phyloP scores from a whole-genome alignment of 345 rosid species.

The Orychophragmus violaceus region DNA sequence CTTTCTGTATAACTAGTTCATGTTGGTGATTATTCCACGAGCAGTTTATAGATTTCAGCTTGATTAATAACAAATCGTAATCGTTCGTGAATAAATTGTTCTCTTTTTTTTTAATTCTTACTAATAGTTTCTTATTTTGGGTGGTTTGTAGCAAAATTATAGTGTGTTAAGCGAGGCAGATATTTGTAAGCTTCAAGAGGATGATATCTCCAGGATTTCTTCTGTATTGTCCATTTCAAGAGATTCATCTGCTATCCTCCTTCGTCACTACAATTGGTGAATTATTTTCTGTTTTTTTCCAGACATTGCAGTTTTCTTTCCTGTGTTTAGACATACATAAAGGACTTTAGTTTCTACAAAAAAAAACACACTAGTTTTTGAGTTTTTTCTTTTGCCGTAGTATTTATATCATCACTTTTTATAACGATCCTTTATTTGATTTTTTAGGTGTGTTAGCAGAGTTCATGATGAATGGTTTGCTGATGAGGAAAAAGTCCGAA shows the following conservation, averaged over 20 bases:
- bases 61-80: background rate
- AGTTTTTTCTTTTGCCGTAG: background rate
- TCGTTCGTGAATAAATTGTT: background rate
- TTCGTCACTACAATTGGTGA: slow-evolving; percentile 66
- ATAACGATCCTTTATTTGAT: background rate
- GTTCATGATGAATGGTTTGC: slow-evolving; percentile 95
- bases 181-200: slow-evolving; percentile 60
- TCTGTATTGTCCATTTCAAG: slow-evolving; percentile 61
- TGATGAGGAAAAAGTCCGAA: slow-evolving; percentile 63
- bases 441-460: slow-evolving; percentile 64
- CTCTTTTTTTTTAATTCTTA: background rate
- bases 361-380: background rate
- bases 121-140: background rate
- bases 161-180: slow-evolving; percentile 62
- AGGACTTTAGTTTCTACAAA: background rate
- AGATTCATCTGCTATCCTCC: slow-evolving; percentile 47
- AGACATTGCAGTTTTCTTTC: background rate
- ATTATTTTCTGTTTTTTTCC: background rate
- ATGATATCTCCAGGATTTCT: slow-evolving; percentile 53
- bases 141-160: slow-evolving; percentile 45
- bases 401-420: background rate
- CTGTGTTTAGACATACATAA: background rate
- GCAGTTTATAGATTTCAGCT: background rate
- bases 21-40: background rate
- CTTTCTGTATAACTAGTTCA: background rate